Evolutionary conservation across 1,139 yeast species (phyloP), one percentile per base, ranked within the genome.

Genomic region (Pichia inconspicua): DNA sequence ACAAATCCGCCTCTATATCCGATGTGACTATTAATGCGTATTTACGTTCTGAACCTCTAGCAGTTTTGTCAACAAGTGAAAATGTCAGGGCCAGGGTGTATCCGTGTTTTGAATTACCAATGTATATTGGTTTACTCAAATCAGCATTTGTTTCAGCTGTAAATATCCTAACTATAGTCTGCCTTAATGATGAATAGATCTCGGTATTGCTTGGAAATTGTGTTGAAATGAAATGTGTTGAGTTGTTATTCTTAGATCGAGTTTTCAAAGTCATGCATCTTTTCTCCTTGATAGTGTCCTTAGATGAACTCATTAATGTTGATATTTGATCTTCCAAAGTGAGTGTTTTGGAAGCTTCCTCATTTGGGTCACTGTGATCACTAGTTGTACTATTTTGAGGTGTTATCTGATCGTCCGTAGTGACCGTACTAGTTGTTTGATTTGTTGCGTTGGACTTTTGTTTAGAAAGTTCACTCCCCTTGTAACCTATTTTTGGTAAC

Each of bases 11-110:
- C 55, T 81, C 89, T 42, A 73, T 66, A 56, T 83, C 88, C 19
- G 80, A 69, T 3, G 83, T 71, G 30, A 84, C 78, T 55, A 84
- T 73, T 25, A 84, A 63, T 3, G 87, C 74, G 58, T 84, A 86
- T 50, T 85, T 75, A 48, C 95, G 68, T 58, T 84, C 92, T 6
- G 85, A 80, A 1, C 95, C 95, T 48, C 95, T 72, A 0, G 95
- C 90, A 47, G 79, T 76, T 25, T 72, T 68, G 62, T 87, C 96
- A 37, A 72, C 72, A 14, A 86, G 69, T 58, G 83, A 82, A 67
- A 87, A 85, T 7, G 83, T 77, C 50, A 78, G 71, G 34, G 79
- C 76, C 25, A 86, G 66, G 40, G 90, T 81, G 54, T 80, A 78
- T 0, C 95, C 95, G 53, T 80, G 74, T 4, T 70, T 62, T 8